phyloP scores from a whole-genome alignment of 164 flowering plant species.

The Sextonia rubra region DNA sequence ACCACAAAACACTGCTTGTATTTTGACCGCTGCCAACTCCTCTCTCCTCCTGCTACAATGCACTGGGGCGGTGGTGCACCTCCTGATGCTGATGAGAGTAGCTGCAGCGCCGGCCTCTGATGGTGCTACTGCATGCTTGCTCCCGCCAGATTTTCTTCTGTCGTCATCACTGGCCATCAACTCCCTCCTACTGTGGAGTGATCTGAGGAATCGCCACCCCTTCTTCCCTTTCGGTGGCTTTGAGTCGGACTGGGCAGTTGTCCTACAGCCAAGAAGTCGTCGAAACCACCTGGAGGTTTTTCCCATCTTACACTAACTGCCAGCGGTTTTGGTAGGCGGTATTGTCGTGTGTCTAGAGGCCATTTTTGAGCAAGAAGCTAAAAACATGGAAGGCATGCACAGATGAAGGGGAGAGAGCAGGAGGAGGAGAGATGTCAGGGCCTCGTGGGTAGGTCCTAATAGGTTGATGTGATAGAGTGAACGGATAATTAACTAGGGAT shows the following conservation, averaged over 20 bases:
- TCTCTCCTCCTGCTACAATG: constrained; percentile 21
- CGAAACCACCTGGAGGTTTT: constrained; percentile 47
- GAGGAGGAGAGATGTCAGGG: not conserved
- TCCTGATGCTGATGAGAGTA: constrained; percentile 53
- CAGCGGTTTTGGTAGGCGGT: not conserved
- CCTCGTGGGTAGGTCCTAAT: no score
- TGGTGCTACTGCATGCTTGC: constrained; percentile 39
- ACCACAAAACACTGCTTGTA: constrained; percentile 78
- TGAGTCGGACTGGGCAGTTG: constrained; percentile 3
- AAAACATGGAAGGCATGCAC: not conserved
- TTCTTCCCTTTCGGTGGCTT: constrained; percentile 27
- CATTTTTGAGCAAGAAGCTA: no score
- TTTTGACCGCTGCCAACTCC: constrained; percentile 50
- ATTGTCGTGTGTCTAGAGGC: not conserved
- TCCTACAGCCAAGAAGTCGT: constrained; percentile 42
- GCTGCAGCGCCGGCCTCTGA: constrained; percentile 88
- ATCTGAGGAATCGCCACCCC: constrained; percentile 37
- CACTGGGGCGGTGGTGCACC: constrained; percentile 14
- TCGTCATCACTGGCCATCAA: constrained; percentile 6
- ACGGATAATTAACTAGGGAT: no score
- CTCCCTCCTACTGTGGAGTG: constrained; percentile 67
- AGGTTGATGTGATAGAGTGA: no score
- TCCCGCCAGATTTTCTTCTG: not conserved
- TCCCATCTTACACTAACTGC: constrained; percentile 31
- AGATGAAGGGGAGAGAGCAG: not conserved